Evolutionary conservation across 2,329 filamentous ascomycete genomes (phyloP).

Genomic region (Pseudonectria foliicola): DNA sequence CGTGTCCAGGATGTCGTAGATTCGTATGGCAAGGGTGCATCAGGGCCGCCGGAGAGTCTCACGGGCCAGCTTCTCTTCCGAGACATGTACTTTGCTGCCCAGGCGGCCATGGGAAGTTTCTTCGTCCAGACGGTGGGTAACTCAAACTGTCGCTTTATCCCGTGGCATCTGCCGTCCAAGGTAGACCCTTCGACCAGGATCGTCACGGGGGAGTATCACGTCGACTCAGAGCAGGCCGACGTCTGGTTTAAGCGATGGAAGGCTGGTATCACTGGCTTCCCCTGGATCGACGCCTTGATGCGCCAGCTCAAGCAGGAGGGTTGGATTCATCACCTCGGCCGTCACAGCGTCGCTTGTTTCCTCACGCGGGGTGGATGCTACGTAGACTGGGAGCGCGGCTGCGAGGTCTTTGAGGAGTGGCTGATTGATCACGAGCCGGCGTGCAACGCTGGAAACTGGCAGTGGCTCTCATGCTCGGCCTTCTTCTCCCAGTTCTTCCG

Average conservation of each 20-base stretch:
- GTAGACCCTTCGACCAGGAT: constrained; percentile 36
- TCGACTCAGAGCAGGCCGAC: constrained; percentile 58
- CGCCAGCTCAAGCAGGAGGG: constrained; percentile 63
- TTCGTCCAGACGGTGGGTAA: constrained; percentile 63
- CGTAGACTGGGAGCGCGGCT: constrained; percentile 70
- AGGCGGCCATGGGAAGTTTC: constrained; percentile 56
- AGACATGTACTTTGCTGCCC: constrained; percentile 78
- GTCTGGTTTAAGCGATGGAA: constrained; percentile 63
- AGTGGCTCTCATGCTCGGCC: constrained; percentile 69
- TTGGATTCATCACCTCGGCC: constrained; percentile 74
- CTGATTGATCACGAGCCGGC: constrained; percentile 69
- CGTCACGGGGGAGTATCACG: constrained; percentile 53
- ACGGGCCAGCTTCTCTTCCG: constrained; percentile 69
- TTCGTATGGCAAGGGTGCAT: constrained; percentile 48
- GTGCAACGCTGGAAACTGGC: constrained; percentile 71
- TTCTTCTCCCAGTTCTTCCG: constrained; percentile 69
- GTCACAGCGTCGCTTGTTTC: constrained; percentile 74
- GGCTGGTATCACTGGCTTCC: constrained; percentile 63
- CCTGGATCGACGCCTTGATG: constrained; percentile 78
- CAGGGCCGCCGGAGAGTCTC: constrained; percentile 59
- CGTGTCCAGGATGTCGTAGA: constrained; percentile 56
- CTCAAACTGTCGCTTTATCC: constrained; percentile 62
- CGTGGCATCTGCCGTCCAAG: constrained; percentile 68
- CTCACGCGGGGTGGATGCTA: constrained; percentile 75
- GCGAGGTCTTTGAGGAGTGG: constrained; percentile 70